Conservation (phyloP, 164 flowering plant species). For the Macadamia integrifolia region DNA sequence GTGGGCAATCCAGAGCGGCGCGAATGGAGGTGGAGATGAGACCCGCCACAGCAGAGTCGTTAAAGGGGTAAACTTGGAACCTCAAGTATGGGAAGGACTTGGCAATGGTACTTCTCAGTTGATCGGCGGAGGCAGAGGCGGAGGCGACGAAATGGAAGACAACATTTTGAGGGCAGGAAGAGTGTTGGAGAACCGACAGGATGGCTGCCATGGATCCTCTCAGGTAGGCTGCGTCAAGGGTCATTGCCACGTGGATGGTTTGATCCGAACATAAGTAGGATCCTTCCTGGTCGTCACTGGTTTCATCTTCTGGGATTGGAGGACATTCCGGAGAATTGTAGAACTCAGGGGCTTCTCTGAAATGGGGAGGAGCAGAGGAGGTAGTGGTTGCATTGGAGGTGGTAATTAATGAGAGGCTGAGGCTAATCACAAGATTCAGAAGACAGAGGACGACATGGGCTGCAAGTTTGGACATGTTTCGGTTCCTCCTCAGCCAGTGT, state of each 20-base stretch:
- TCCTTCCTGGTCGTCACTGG: too few species aligned
- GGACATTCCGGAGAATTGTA: conserved; percentile 62
- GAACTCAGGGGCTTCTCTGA: conserved; percentile 81
- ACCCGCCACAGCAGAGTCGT: conserved; percentile 41
- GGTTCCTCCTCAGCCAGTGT: not conserved
- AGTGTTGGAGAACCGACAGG: conserved; percentile 73
- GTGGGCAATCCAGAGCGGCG: conserved; percentile 73
- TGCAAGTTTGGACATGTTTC: not conserved
- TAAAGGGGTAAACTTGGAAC: conserved; percentile 45
- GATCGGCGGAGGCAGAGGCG: conserved; percentile 27
- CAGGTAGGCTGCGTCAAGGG: conserved; percentile 63
- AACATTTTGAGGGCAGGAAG: conserved; percentile 76
- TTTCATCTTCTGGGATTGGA: not conserved
- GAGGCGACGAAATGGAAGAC: conserved; percentile 67
- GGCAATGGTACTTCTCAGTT: conserved; percentile 33
- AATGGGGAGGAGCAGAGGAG: conserved; percentile 15
- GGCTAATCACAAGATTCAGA: conserved; percentile 2
- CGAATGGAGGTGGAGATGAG: conserved; percentile 83
- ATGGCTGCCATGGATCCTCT: conserved; percentile 87
- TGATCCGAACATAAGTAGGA: conserved; percentile 29
- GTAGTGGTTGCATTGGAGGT: not conserved
- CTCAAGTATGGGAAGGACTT: conserved; percentile 62
- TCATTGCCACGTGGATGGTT: conserved; percentile 75
- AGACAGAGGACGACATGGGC: not conserved
- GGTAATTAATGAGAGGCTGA: not conserved